These are phyloP conservation scores for Wickerhamomyces sydowiorum DNA, from an alignment of 805 yeast species.

Conservation along the genomic window DNA sequence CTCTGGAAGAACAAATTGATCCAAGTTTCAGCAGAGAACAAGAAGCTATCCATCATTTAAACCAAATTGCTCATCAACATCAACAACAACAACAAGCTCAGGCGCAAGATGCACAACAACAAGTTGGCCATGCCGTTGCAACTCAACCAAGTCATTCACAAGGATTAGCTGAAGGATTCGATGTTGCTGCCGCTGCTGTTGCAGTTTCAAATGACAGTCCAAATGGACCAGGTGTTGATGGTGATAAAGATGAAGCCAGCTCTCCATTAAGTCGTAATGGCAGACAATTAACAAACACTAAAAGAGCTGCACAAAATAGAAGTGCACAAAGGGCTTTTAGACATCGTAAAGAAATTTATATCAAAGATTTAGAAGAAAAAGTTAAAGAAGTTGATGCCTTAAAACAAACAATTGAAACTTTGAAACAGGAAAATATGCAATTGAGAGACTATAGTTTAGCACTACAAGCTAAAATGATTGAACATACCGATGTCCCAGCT, in stretches of 20 bases:
- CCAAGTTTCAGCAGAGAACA: constrained; percentile 21
- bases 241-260: constrained; percentile 2
- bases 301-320: constrained; percentile 89
- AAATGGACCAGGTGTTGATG: background rate
- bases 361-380: constrained; percentile 72
- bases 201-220: constrained; percentile 17
- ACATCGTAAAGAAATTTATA: constrained; percentile 73
- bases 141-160: constrained; percentile 9
- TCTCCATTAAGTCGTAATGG: constrained; percentile 18
- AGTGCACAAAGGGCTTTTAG: constrained; percentile 91
- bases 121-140: constrained; percentile 1
- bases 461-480: constrained; percentile 61
- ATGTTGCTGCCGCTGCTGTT: constrained; percentile 34
- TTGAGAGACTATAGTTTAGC: constrained; percentile 69
- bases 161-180: constrained; percentile 16
- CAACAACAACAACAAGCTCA: constrained; percentile 7
- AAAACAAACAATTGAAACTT: constrained; percentile 57
- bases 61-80: constrained; percentile 7
- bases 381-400: constrained; percentile 59
- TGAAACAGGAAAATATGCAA: constrained; percentile 64
- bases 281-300: constrained; percentile 51
- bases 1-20: constrained; percentile 24
- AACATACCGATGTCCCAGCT: constrained; percentile 37
- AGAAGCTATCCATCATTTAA: constrained; percentile 13
- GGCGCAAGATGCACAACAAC: constrained; percentile 4